Evolutionary conservation across 2,329 filamentous ascomycete species (phyloP).

Genomic region (Chrysoporthe austroafricana): DNA sequence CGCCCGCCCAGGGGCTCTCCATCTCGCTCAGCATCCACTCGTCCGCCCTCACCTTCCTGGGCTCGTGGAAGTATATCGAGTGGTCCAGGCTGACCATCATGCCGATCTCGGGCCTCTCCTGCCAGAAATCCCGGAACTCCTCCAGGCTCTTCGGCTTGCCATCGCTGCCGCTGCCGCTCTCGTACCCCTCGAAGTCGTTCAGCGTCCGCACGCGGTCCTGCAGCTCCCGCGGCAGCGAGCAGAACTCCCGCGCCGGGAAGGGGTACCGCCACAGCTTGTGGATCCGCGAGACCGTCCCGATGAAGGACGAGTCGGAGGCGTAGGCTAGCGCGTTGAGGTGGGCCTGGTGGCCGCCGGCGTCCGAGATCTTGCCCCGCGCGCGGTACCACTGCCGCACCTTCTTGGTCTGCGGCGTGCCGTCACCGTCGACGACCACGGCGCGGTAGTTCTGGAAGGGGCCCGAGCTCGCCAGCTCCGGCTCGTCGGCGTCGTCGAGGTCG

Average conservation of each 20-base stretch:
- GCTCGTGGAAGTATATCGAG: conserved; percentile 70
- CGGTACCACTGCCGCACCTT: conserved; percentile 75
- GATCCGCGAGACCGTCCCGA: conserved; percentile 81
- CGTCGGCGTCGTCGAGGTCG: conserved; percentile 48
- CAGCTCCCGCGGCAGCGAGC: conserved; percentile 49
- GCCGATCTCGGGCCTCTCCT: conserved; percentile 64
- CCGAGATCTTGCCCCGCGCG: conserved; percentile 73
- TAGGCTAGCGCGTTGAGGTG: conserved; percentile 90
- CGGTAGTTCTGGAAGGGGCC: conserved; percentile 53
- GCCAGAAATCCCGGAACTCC: conserved; percentile 50
- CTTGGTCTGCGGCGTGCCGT: conserved; percentile 56
- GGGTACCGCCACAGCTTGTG: conserved; percentile 80
- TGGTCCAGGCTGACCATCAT: conserved; percentile 88
- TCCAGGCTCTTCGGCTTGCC: conserved; percentile 38
- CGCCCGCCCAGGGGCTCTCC: conserved; percentile 79
- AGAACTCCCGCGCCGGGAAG: conserved; percentile 56
- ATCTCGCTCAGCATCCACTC: conserved; percentile 84
- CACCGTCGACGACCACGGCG: conserved; percentile 46
- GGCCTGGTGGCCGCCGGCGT: conserved; percentile 73
- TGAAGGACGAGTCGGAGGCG: conserved; percentile 91
- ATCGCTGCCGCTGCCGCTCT: conserved; percentile 31
- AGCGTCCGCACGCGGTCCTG: conserved; percentile 42
- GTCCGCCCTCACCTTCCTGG: conserved; percentile 60
- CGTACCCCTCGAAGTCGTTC: conserved; percentile 46
- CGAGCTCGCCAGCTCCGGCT: conserved; percentile 54